phyloP scores from a whole-genome alignment of 2,329 filamentous ascomycete species.

The Epichloe gansuensis region DNA sequence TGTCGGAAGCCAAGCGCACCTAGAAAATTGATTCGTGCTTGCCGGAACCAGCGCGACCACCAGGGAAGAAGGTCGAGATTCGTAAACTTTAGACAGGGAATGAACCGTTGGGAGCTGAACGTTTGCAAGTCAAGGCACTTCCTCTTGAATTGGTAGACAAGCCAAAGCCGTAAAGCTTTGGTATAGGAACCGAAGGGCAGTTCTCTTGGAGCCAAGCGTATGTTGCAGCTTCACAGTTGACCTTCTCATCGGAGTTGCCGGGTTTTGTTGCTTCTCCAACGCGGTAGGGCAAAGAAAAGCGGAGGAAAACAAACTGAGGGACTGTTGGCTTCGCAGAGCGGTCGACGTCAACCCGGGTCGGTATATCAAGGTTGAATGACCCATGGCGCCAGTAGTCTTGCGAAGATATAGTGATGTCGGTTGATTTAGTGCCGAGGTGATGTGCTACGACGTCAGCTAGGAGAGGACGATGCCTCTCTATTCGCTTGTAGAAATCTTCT shows the following conservation, averaged over 20 bases:
- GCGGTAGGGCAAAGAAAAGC: slow-evolving; percentile 13
- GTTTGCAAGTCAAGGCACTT: neutral
- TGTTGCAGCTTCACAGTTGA: slow-evolving; percentile 13
- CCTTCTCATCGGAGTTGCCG: slow-evolving; percentile 29
- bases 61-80: neutral
- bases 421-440: neutral
- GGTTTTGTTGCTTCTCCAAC: slow-evolving; percentile 22
- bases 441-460: neutral
- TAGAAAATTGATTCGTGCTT: neutral
- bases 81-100: neutral
- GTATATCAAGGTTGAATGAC: neutral
- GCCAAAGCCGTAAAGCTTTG: slow-evolving; percentile 14
- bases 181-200: slow-evolving; percentile 13
- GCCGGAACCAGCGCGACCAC: neutral
- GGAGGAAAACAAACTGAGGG: neutral
- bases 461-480: neutral
- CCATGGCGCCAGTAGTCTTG: neutral
- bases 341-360: neutral
- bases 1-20: slow-evolving; percentile 5
- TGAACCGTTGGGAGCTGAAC: neutral
- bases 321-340: neutral
- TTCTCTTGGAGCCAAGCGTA: slow-evolving; percentile 11
- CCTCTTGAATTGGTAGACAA: slow-evolving; percentile 9
- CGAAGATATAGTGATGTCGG: neutral
- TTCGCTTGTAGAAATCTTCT: neutral